Evolutionary conservation across 495 filamentous ascomycete genomes (phyloP), one percentile per base, ranked within the genome.

Genomic region (Aspergillus coremiiformis): DNA sequence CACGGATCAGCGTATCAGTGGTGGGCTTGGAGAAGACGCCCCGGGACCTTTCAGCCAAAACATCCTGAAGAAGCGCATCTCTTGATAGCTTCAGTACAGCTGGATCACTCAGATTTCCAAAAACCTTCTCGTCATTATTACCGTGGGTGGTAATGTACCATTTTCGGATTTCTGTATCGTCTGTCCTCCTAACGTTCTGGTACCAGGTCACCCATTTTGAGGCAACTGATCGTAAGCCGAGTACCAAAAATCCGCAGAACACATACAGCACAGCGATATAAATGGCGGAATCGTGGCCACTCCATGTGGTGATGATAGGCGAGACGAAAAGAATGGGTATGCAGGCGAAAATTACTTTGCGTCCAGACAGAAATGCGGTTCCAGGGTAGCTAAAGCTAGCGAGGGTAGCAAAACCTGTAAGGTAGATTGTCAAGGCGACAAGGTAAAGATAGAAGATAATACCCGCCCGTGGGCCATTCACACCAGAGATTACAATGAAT

Each of bases 301-400:
- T 39, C 45, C 70, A 76, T 2, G 67, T 68, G 0, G 77, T 78
- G 26, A 78, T 57, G 20, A 73, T 63, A 0, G 77, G 77, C 1
- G 70, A 71, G 24, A 78, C 48, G 48, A 76, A 73, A 6, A 78
- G 63, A 9, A 78, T 62, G 0, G 77, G 77, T 32, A 80, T 69
- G 37, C 72, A 65, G 46, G 57, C 9, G 39, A 75, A 65, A 33
- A 75, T 73, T 19, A 67, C 47, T 52, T 68, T 78, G 15, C 77
- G 73, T 1, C 73, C 67, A 41, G 77, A 77, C 45, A 74, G 66
- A 57, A 83, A 83, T 0, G 63, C 49, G 5, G 73, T 75, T 1
- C 77, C 77, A 2, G 78, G 78, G 42, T 78, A 72, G 54, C 80
- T 81, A 65, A 79, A 81, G 33, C 72, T 80, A 22, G 80, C 76